Evolutionary conservation across 2,329 filamentous ascomycete genomes (phyloP), one percentile per base, ranked within the genome.

Genomic region (Podosphaera fusca): DNA sequence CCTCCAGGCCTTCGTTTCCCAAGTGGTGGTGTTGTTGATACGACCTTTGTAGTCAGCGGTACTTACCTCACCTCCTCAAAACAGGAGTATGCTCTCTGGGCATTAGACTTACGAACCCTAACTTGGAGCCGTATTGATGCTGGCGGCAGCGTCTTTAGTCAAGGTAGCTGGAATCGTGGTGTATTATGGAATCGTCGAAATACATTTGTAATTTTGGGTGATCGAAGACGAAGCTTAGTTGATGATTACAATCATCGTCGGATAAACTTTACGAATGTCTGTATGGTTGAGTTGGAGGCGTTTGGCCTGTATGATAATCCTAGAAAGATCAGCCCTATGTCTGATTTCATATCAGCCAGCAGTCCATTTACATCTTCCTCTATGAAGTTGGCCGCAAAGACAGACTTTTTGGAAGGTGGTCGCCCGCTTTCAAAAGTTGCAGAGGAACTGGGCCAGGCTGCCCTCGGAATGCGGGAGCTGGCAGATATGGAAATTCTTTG

Each of bases 251-350:
- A 96, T 67, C 92, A 96, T 66, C 84, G 92, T 9, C 84, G 92
- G 33, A 94, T 98, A 70, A 98, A 98, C 69, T 98, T 96, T 68
- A 86, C 85, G 8, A 94, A 98, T 66, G 81, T 96, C 34, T 96
- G 92, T 69, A 85, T 96, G 76, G 90, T 98, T 7, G 92, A 98
- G 69, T 75, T 98, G 9, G 92, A 98, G 67, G 89, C 92, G 0
- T 98, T 96, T 72, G 92, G 92, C 1, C 81, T 98, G 49, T 96
- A 95, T 68, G 90, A 96, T 67, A 98, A 96, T 67, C 89, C 92
- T 9, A 80, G 89, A 61, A 85, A 83, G 67, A 80, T 76, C 0
- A 74, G 79, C 3, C 85, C 90, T 1, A 81, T 87, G 63, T 94
- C 88, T 0, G 84, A 82, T 8, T 95, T 92, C 68, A 75, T 84